phyloP scores from a whole-genome alignment of 352 stramenopile species.

The Phytopythium montanum region DNA sequence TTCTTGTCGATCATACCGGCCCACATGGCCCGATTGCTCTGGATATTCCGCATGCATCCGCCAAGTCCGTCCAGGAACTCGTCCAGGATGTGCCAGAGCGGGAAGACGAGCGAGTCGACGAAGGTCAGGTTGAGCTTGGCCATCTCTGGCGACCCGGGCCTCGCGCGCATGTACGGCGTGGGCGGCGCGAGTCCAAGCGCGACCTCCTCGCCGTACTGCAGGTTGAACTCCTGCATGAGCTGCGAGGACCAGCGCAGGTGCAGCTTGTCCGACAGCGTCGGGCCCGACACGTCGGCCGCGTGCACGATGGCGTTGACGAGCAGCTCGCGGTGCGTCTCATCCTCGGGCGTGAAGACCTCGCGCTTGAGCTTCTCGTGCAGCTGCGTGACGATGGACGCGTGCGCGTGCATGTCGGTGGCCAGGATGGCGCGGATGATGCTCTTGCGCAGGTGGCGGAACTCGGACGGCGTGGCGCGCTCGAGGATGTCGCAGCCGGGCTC shows the following conservation, averaged over 20 bases:
- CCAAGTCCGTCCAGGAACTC: conserved; percentile 60
- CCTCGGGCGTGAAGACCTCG: conserved; percentile 44
- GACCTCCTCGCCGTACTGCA: conserved; percentile 72
- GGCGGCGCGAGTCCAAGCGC: conserved; percentile 48
- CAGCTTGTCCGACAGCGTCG: conserved; percentile 43
- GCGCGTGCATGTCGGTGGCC: conserved; percentile 80
- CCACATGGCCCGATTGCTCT: conserved; percentile 69
- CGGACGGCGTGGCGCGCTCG: conserved; percentile 23
- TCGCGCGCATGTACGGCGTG: conserved; percentile 77
- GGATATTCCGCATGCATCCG: conserved; percentile 56
- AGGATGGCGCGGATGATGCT: conserved; percentile 76
- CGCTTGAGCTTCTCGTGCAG: conserved; percentile 62
- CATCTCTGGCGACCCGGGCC: conserved; percentile 53
- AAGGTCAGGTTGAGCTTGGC: conserved; percentile 79
- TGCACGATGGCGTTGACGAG: conserved; percentile 78
- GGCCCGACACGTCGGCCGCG: conserved; percentile 75
- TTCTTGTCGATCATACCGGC: conserved; percentile 26
- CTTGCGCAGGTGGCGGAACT: conserved; percentile 61
- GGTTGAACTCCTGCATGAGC: conserved; percentile 79
- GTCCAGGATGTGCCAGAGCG: conserved; percentile 71
- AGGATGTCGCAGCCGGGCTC: conserved; percentile 67
- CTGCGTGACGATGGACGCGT: conserved; percentile 67
- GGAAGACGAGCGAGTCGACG: conserved; percentile 81
- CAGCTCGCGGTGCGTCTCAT: conserved; percentile 58
- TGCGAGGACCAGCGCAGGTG: conserved; percentile 64